Conservation (phyloP, 352 stramenopile genomes). For the Globisporangium heterothallicum region DNA sequence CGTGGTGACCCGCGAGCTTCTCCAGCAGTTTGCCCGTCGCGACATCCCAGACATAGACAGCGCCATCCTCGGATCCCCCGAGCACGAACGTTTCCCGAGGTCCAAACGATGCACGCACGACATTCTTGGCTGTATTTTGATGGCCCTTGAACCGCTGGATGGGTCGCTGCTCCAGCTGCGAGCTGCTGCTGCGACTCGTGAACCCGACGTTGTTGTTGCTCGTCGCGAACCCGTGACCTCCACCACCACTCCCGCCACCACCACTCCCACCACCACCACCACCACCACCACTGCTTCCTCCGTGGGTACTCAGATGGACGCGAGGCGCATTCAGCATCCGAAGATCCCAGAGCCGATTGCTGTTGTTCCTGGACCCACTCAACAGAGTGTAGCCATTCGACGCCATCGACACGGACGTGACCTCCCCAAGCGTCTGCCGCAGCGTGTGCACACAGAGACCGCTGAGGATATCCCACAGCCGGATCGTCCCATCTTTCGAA, state of each 20-base stretch:
- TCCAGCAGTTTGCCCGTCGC: slow-evolving; percentile 81
- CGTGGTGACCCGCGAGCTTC: slow-evolving; percentile 65
- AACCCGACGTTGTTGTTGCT: slow-evolving; percentile 5
- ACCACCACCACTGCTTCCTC: background rate
- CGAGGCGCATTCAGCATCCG: slow-evolving; percentile 78
- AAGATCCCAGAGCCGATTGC: slow-evolving; percentile 85
- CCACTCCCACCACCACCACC: slow-evolving; percentile 4
- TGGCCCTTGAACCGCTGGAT: slow-evolving; percentile 87
- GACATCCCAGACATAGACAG: slow-evolving; percentile 86
- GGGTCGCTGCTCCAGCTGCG: slow-evolving; percentile 47
- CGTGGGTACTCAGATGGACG: slow-evolving; percentile 30
- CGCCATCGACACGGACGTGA: slow-evolving; percentile 81
- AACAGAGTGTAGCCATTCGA: slow-evolving; percentile 78
- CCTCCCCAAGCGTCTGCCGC: slow-evolving; percentile 77
- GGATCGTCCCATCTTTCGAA: slow-evolving; percentile 83
- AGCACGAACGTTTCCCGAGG: slow-evolving; percentile 84
- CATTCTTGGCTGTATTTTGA: slow-evolving; percentile 88
- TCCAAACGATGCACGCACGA: slow-evolving; percentile 80
- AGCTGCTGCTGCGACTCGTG: slow-evolving; percentile 7
- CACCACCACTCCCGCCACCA: background rate
- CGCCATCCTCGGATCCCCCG: slow-evolving; percentile 78
- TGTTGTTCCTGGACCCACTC: slow-evolving; percentile 84
- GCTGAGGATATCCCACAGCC: slow-evolving; percentile 86
- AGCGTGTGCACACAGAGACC: slow-evolving; percentile 84
- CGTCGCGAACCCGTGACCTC: slow-evolving; percentile 3